Base-by-base conservation (phyloP, 2,329 filamentous ascomycete species). In the Phaeophleospora eucalypticola region DNA sequence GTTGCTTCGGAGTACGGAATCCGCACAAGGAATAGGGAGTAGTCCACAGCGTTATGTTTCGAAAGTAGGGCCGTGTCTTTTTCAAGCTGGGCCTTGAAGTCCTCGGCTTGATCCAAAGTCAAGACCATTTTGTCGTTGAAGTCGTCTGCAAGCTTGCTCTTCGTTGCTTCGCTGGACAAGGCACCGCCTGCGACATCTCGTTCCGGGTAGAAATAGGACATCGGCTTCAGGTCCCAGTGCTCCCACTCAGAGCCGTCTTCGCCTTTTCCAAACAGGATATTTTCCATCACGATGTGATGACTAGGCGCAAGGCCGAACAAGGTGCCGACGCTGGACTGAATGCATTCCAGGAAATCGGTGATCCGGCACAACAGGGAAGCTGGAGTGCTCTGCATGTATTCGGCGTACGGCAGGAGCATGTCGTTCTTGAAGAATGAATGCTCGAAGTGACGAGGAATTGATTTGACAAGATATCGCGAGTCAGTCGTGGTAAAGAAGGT, bases 221-320 rank as follows among this genome's bases (percentile, higher is more conserved):
- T 79, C 0, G 86, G 86, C 60, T 89, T 89, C 40, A 89, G 75
- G 50, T 89, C 86, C 66, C 83, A 89, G 1, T 79, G 81, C 60
- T 88, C 81, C 84, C 84, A 89, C 15, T 72, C 67, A 24, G 37
- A 20, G 12, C 60, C 59, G 45, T 71, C 69, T 10, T 70, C 66
- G 12, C 72, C 70, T 52, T 80, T 75, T 1, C 84, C 84, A 51
- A 78, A 80, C 18, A 87, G 69, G 2, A 87, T 72, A 60, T 89
- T 89, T 63, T 88, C 85, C 86, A 89, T 89, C 58, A 89, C 74
- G 49, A 89, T 84, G 59, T 88, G 84, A 54, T 87, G 84, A 1
- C 79, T 80, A 0, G 86, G 84, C 0, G 82, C 79, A 1, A 76
- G 67, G 3, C 82, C 76, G 0, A 87, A 55, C 0, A 81, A 57